Conservation (phyloP, 257 asterid genomes). For the Perilla frutescens region DNA sequence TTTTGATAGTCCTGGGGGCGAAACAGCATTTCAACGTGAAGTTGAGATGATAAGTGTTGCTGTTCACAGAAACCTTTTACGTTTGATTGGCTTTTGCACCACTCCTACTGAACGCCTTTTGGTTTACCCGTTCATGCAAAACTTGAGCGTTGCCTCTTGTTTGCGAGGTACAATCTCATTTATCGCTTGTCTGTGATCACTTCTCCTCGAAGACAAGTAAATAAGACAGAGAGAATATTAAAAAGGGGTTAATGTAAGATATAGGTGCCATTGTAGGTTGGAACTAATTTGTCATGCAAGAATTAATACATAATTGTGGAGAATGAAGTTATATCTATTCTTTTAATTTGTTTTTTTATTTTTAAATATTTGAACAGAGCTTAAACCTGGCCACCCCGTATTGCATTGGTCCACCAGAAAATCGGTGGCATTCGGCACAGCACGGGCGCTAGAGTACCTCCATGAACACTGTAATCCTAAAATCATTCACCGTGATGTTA, state of each 20-base stretch:
- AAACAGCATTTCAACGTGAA: constrained; percentile 88
- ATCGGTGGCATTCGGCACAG: constrained; percentile 81
- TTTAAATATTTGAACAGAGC: constrained; percentile 52
- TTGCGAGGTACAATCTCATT: constrained; percentile 64
- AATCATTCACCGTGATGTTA: constrained; percentile 91
- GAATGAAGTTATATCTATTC: constrained; percentile 12
- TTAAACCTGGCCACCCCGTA: constrained; percentile 74
- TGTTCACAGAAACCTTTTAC: constrained; percentile 81
- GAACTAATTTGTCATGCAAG: no score
- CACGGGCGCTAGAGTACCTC: constrained; percentile 93
- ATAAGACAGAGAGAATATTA: neutral
- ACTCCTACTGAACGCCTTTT: constrained; percentile 87
- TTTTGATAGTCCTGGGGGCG: constrained; percentile 90
- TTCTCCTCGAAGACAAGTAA: neutral
- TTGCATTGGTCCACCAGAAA: constrained; percentile 80
- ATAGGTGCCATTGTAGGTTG: no score
- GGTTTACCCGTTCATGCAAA: constrained; percentile 92
- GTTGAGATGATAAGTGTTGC: constrained; percentile 98
- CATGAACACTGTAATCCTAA: constrained; percentile 94
- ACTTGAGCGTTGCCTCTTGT: constrained; percentile 87
- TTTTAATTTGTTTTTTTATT: neutral
- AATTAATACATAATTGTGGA: neutral
- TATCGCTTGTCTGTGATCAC: neutral
- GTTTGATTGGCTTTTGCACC: constrained; percentile 88
- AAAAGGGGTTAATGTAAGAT: no score